These are phyloP conservation scores for Fusarium austroafricanum DNA, from an alignment of 2,329 filamentous ascomycete species.

Conservation along the genomic window DNA sequence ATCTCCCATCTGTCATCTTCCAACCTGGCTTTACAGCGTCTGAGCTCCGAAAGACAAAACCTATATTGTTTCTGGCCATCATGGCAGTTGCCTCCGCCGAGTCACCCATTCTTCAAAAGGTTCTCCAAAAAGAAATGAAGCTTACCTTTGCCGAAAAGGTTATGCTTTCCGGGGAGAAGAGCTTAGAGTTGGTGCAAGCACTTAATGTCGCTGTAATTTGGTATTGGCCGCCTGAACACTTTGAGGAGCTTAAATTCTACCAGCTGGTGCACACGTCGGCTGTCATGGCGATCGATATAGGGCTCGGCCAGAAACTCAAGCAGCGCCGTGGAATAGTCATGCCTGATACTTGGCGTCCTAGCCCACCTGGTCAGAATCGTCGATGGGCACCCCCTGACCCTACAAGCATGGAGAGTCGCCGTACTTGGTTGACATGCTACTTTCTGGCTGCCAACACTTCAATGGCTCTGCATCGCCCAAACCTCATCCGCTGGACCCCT, in stretches of 20 bases:
- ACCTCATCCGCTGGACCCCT: conserved; percentile 68
- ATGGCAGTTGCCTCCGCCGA: conserved; percentile 74
- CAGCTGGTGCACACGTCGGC: conserved; percentile 85
- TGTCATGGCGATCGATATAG: conserved; percentile 86
- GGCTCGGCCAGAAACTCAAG: conserved; percentile 66
- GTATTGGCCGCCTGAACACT: conserved; percentile 86
- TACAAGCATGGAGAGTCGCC: conserved; percentile 64
- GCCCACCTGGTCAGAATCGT: conserved; percentile 47
- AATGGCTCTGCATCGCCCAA: conserved; percentile 71
- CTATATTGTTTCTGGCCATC: conserved; percentile 76
- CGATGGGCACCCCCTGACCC: conserved; percentile 62
- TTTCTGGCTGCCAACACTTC: conserved; percentile 69
- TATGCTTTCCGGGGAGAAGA: conserved; percentile 81
- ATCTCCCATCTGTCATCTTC: conserved; percentile 73
- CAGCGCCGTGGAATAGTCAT: conserved; percentile 36
- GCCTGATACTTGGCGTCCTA: conserved; percentile 50
- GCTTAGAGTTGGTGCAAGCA: conserved; percentile 83
- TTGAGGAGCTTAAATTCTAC: conserved; percentile 91
- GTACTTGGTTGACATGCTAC: conserved; percentile 70
- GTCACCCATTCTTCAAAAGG: conserved; percentile 66
- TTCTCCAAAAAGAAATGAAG: conserved; percentile 76
- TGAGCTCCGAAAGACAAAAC: conserved; percentile 69
- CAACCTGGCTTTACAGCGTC: conserved; percentile 63
- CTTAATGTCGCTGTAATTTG: conserved; percentile 81
- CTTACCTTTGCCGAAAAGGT: conserved; percentile 79